These are phyloP conservation scores for Colletotrichum spaethianum DNA, from an alignment of 2,329 filamentous ascomycete species.

Conservation along the genomic window DNA sequence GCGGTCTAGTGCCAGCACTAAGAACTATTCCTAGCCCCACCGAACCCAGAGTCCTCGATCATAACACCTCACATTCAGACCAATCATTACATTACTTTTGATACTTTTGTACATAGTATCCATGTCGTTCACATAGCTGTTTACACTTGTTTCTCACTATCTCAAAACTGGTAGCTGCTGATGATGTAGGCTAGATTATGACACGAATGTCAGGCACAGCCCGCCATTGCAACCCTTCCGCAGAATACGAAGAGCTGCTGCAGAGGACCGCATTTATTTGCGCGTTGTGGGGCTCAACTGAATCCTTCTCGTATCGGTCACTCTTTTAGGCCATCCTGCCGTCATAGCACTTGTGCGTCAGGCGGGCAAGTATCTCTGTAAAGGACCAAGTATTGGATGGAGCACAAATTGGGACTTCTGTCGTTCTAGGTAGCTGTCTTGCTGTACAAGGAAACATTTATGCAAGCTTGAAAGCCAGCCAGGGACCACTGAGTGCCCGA, in stretches of 20 bases:
- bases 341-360: neutral
- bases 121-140: too few species aligned
- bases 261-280: neutral
- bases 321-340: neutral
- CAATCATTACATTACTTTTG: too few species aligned
- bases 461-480: neutral
- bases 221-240: neutral
- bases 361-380: neutral
- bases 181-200: too few species aligned
- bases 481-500: too few species aligned
- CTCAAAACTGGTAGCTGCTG: neutral
- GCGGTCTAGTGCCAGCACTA: neutral
- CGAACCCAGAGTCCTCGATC: neutral
- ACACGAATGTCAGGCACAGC: too few species aligned
- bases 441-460: neutral
- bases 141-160: too few species aligned
- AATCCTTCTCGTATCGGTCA: constrained; percentile 7
- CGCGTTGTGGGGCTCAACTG: neutral
- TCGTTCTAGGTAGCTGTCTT: neutral
- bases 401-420: neutral
- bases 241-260: neutral
- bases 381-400: neutral
- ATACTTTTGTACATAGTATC: too few species aligned
- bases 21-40: too few species aligned
- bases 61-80: too few species aligned